phyloP scores from a whole-genome alignment of 139 green algal species.

The Coelastrella sp. region DNA sequence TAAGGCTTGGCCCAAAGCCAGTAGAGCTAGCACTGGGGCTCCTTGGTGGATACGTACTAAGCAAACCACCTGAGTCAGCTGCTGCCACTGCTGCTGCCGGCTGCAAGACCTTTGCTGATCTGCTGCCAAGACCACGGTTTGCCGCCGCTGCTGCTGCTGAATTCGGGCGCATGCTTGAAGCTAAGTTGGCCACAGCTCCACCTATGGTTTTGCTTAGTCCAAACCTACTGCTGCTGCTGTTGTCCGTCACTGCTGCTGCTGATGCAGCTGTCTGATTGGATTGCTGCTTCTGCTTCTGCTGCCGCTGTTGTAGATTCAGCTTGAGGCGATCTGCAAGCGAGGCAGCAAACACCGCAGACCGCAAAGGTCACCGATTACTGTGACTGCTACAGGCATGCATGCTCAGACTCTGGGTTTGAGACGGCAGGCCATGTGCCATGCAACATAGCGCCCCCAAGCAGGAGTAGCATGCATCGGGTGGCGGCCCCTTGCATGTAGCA shows the following conservation, averaged over 20 bases:
- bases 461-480: too few species aligned
- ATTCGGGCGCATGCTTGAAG: neutral
- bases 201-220: neutral
- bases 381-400: too few species aligned
- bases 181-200: too few species aligned
- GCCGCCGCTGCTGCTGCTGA: neutral
- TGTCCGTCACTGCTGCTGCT: neutral
- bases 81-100: neutral
- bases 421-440: too few species aligned
- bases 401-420: too few species aligned
- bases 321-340: neutral
- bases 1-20: neutral
- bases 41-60: neutral
- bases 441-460: too few species aligned
- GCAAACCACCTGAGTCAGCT: neutral
- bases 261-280: neutral
- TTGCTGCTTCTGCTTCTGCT: slow-evolving; percentile 7
- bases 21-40: neutral
- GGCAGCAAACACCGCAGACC: neutral
- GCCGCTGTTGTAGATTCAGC: neutral
- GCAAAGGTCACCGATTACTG: neutral
- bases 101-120: neutral
- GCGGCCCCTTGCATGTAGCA: too few species aligned
- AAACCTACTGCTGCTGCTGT: neutral
- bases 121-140: neutral